A percentile compares a stretch with the other conserved stretches of the same genome.
Evolutionary conservation across 2,329 filamentous ascomycete species (phyloP).

Genomic region (Xylaria sp.): DNA sequence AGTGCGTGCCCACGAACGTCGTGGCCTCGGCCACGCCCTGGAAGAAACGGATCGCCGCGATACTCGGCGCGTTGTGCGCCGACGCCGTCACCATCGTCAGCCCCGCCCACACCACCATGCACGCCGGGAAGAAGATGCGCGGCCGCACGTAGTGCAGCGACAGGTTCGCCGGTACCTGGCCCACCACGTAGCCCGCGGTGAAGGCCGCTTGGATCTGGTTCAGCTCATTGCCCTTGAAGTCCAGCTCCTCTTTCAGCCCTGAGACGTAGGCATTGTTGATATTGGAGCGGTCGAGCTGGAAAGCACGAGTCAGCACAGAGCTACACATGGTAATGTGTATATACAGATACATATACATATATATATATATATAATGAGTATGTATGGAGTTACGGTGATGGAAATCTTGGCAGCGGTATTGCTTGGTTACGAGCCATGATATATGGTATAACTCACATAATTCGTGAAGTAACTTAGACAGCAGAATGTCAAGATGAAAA

Average conservation of each 20-base stretch:
- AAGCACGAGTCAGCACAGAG: no score
- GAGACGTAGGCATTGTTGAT: conserved; percentile 66
- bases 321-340: no score
- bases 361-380: no score
- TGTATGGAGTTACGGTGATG: background rate
- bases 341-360: no score
- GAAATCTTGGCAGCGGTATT: background rate
- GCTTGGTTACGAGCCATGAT: background rate
- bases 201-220: conserved; percentile 66
- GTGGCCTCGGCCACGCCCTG: conserved; percentile 66
- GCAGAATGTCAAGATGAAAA: conserved; percentile 73
- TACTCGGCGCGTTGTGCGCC: conserved; percentile 60
- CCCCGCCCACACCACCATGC: conserved; percentile 72
- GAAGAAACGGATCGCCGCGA: conserved; percentile 70
- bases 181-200: conserved; percentile 60
- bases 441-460: conserved; percentile 54
- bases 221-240: conserved; percentile 60
- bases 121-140: conserved; percentile 70
- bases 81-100: conserved; percentile 71
- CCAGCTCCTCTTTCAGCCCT: conserved; percentile 63
- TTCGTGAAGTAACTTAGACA: conserved; percentile 68
- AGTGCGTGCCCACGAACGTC: conserved; percentile 68
- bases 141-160: conserved; percentile 72
- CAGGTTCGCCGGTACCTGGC: conserved; percentile 70
- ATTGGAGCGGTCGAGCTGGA: conserved; percentile 61